Base-by-base conservation (phyloP, 441 rosid genomes). In the Populus tomentosa region DNA sequence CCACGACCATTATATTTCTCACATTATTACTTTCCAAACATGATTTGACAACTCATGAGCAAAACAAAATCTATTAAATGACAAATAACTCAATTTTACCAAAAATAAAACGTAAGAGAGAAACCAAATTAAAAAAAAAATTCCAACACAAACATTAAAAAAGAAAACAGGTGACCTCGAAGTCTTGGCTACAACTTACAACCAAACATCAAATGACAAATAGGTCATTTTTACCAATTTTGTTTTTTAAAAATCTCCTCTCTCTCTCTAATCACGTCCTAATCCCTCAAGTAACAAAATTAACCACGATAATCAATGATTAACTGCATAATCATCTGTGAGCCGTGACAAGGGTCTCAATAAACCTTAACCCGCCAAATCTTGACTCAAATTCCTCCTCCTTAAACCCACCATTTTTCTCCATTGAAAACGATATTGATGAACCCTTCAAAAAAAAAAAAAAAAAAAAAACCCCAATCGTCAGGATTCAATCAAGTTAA, bases 311-410 rank as follows among this genome's bases (percentile, higher is more conserved):
- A 65, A 1, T 67, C n/a, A n/a, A n/a, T n/a, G n/a, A n/a, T n/a
- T n/a, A n/a, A n/a, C n/a, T n/a, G n/a, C n/a, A 2, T 32, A 21
- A 28, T 71, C 74, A 93, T 85, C 97, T 87, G 85, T 94, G 98
- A n/a, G 97, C 97, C 11, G 98, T 94, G 4, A 94, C 81, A 78
- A 94, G 81, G 7, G 98, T 94, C 87, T 92, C 98, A 33, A 94
- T 94, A 86, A 94, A 94, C 86, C 92, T 87, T 81, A 94, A 79
- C 21, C 97, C 97, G 71, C 92, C 98, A 75, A 94, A 91, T 69
- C 90, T 88, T 32, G 96, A 94, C 74, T 88, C 87, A 73, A 92
- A 90, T 82, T n/a, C n/a, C n/a, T 86, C 86, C 81, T 87, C 90
- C 85, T 75, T 83, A n/a, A 77, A 24, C 4, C 61, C 75, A 32